Base-by-base conservation (phyloP, 805 yeast species). In the Candida boleticola region DNA sequence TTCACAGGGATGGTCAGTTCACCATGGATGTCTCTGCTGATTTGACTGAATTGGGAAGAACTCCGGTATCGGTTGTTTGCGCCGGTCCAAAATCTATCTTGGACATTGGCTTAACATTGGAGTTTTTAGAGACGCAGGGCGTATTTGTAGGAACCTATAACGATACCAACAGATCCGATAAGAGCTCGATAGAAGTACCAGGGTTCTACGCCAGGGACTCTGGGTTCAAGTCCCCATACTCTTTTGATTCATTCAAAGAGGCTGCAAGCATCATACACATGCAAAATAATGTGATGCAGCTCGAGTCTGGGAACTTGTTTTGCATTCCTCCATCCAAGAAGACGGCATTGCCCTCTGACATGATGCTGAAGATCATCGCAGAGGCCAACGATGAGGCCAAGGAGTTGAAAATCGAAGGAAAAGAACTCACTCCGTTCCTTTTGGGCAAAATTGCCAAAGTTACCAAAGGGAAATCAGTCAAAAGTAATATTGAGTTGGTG, bases 21-120 rank as follows among this genome's bases (percentile, higher is more conserved):
- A 79, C 89, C 1, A 76, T 87, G 81, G 97, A 89, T 60, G 71
- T 89, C 19, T 82, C 90, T 52, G 95, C 96, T 2, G 97, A 89
- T 61, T 73, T 89, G 47, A 90, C 88, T 38, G 97, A 89, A 56
- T 68, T 89, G 41, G 83, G 89, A 1, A 72, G 81, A 43, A 89
- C 96, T 0, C 87, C 90, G 0, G 89, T 89, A 1, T 81, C 89
- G 0, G 96, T 89, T n/a, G 90, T 89, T 7, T 89, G 96, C 58
- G 82, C 95, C 5, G 97, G 97, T 0, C 96, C 96, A 1, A 89
- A 89, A 58, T 80, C 89, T 29, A 88, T 89, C 40, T 66, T 89
- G 42, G 97, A 89, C 54, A 83, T 89, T 41, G 80, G 75, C 7
- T 72, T 84, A 48, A 89, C 97, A 0, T 71, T 88, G 74, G 97